A percentile compares a stretch with the other conserved stretches of the same genome.
These are phyloP conservation scores for Mycena leptocephala DNA, from an alignment of 768 basidiomycete species.

Conservation along the genomic window DNA sequence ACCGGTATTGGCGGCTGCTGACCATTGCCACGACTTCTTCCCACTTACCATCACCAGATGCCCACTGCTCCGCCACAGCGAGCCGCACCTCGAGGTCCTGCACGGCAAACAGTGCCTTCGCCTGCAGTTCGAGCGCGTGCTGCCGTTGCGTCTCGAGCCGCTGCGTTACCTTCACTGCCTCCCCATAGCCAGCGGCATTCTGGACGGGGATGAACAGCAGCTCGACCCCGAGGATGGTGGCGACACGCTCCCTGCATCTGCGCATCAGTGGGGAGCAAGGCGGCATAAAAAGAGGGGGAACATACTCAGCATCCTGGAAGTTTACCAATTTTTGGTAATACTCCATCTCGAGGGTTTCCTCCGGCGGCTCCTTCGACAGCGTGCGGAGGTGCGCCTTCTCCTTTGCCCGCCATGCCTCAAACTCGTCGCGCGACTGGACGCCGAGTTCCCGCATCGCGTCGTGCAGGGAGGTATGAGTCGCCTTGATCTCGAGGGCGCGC, in stretches of 20 bases:
- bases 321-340: slow-evolving; percentile 21
- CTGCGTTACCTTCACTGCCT: not conserved
- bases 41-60: not conserved
- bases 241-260: not conserved
- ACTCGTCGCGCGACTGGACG: not conserved
- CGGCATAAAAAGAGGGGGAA: not conserved
- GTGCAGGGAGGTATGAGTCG: not conserved
- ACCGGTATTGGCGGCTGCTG: slow-evolving; percentile 4
- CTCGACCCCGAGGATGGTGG: not conserved
- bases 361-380: slow-evolving; percentile 16
- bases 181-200: not conserved
- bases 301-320: not conserved
- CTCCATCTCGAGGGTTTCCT: slow-evolving; percentile 20
- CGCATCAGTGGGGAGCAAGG: not conserved
- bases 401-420: not conserved
- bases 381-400: slow-evolving; percentile 5
- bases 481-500: not conserved
- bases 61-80: slow-evolving; percentile 5
- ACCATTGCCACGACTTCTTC: not conserved
- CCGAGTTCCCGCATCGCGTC: not conserved
- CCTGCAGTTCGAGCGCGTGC: not conserved
- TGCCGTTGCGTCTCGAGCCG: not conserved
- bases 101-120: not conserved
- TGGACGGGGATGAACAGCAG: not conserved
- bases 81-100: slow-evolving; percentile 20